Percentiles rank a stretch among this genome's conserved stretches.
Evolutionary conservation across 768 basidiomycete genomes (phyloP).

Genomic region (Serendipita indica): DNA sequence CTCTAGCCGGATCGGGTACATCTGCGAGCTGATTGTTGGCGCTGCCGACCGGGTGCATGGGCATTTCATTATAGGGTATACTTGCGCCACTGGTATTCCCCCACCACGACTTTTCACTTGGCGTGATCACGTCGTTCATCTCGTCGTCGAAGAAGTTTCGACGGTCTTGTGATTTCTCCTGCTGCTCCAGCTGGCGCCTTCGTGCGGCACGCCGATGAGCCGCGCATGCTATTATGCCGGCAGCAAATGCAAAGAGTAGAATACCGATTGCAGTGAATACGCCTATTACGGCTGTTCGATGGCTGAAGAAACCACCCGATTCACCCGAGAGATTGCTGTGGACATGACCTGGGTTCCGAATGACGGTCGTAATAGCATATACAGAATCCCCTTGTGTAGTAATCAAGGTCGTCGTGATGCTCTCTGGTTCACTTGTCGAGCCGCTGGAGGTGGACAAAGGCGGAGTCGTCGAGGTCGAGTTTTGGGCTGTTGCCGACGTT

Average conservation of each 20-base stretch:
- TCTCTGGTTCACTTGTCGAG: background rate
- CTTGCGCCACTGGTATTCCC: background rate
- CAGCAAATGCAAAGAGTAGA: background rate
- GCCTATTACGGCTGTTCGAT: background rate
- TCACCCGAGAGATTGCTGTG: background rate
- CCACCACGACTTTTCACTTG: conserved; percentile 8
- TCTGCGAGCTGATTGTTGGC: too few relatives aligned
- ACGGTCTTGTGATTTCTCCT: background rate
- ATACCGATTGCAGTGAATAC: background rate
- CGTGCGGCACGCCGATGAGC: background rate
- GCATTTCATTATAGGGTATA: conserved; percentile 4
- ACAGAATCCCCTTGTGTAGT: background rate
- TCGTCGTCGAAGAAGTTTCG: conserved; percentile 4
- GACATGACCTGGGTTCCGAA: background rate
- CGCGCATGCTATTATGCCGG: background rate
- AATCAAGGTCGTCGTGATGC: background rate
- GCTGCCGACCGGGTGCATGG: too few relatives aligned
- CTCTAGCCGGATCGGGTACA: background rate
- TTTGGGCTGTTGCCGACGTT: background rate
- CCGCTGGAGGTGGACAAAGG: background rate
- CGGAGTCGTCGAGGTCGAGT: background rate
- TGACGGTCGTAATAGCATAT: background rate
- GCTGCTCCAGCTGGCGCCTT: background rate
- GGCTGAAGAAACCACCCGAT: background rate
- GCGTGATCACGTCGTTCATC: background rate